A percentile compares a stretch with the other conserved stretches of the same genome.
These are phyloP conservation scores for Corynespora cassiicola DNA, from an alignment of 2,329 filamentous ascomycete genomes.

Conservation along the genomic window DNA sequence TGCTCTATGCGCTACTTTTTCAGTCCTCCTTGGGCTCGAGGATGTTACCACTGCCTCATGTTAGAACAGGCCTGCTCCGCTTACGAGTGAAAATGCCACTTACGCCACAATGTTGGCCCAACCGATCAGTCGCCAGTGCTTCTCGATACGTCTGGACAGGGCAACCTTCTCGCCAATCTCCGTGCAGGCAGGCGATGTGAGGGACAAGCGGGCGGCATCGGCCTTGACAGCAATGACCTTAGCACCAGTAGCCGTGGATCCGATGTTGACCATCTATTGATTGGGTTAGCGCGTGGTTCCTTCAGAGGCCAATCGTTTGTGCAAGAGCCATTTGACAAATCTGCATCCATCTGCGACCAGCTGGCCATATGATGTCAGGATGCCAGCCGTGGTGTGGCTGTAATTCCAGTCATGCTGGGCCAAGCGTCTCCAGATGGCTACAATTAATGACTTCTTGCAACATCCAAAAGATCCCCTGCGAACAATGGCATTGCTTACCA, in stretches of 20 bases:
- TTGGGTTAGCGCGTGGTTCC: too few relatives aligned
- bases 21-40: slow-evolving; percentile 38
- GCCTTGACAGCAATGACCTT: slow-evolving; percentile 98
- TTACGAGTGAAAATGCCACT: slow-evolving; percentile 21
- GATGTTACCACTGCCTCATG: slow-evolving; percentile 41
- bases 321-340: too few relatives aligned
- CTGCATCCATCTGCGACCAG: too few relatives aligned
- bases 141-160: slow-evolving; percentile 94
- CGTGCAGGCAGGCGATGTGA: slow-evolving; percentile 94
- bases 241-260: slow-evolving; percentile 93
- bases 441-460: too few relatives aligned
- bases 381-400: too few relatives aligned
- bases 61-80: slow-evolving; percentile 20
- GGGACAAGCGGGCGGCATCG: slow-evolving; percentile 91
- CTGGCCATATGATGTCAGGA: too few relatives aligned
- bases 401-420: too few relatives aligned
- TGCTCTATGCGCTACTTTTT: slow-evolving; percentile 3
- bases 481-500: slow-evolving; percentile 50
- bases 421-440: too few relatives aligned
- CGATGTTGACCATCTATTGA: slow-evolving; percentile 97
- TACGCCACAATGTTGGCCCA: slow-evolving; percentile 53
- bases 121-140: slow-evolving; percentile 78
- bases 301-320: too few relatives aligned
- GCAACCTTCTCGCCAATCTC: slow-evolving; percentile 99
- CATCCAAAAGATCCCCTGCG: too few relatives aligned